Conservation (phyloP, 75 land plant genomes). For the Pinus tabuliformis region DNA sequence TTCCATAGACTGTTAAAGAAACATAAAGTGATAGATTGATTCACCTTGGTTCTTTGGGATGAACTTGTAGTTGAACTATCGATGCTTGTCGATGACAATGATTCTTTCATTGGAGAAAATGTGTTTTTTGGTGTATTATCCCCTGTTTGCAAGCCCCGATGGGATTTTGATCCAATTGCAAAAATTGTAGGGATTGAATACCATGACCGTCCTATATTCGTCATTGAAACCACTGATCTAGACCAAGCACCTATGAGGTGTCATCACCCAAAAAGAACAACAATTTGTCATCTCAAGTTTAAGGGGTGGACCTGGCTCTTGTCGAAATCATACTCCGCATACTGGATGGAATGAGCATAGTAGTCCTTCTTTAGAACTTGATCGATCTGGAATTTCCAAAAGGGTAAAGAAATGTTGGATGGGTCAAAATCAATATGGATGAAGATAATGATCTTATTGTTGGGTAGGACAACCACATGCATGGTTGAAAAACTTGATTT, state of each 20-base stretch:
- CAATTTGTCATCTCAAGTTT: slow-evolving; percentile 61
- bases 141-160: slow-evolving; percentile 9
- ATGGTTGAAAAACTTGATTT: slow-evolving; percentile 68
- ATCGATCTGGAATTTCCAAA: not conserved
- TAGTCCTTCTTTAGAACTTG: slow-evolving; percentile 36
- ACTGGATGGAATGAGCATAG: slow-evolving; percentile 64
- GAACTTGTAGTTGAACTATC: slow-evolving; percentile 70
- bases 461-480: slow-evolving; percentile 71
- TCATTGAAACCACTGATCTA: slow-evolving; percentile 77
- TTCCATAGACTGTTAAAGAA: slow-evolving; percentile 37
- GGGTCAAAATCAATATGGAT: slow-evolving; percentile 59
- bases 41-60: slow-evolving; percentile 27
- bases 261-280: slow-evolving; percentile 64
- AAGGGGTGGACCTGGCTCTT: slow-evolving; percentile 38
- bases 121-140: slow-evolving; percentile 70
- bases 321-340: slow-evolving; percentile 21
- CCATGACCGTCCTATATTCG: slow-evolving; percentile 24
- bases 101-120: slow-evolving; percentile 61
- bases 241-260: slow-evolving; percentile 60
- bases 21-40: slow-evolving; percentile 13
- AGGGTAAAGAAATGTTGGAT: slow-evolving; percentile 48
- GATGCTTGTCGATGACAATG: slow-evolving; percentile 65
- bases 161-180: not conserved
- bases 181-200: slow-evolving; percentile 29
- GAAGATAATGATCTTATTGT: slow-evolving; percentile 50